Evolutionary conservation across 805 yeast species (phyloP), one percentile per base, ranked within the genome.

Genomic region (Ascoidea tarda): DNA sequence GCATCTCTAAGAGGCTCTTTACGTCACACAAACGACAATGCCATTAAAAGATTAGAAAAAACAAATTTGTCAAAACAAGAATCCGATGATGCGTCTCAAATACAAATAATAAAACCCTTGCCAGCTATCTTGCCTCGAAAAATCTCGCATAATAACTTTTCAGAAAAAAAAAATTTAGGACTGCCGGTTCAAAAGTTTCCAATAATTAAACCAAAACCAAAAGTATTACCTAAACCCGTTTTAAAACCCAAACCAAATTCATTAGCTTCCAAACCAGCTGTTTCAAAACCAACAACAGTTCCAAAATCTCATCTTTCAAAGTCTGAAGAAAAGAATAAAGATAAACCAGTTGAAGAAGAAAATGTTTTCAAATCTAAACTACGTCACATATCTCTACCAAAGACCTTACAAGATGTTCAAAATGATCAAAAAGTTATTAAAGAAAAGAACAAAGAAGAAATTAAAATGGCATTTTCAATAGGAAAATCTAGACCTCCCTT

Each of bases 211-310:
- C 28, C 28, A 2, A 21, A 14, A 10, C 44, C 44, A 38, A 38
- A 14, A 38, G 14, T 38, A 38, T 38, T 38, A 38, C 44, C 44
- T 10, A 38, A 38, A 38, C 14, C 44, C 4, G 14, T 10, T 38
- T 12, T 10, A 45, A 32, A 32, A 55, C 28, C 28, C 28, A 21
- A 21, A 21, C 28, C 28, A 21, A 21, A 21, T 21, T 21, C 28
- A 21, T 21, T 21, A 3, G 28, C 52, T 6, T 69, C 70, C 8
- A 63, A 66, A 2, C 67, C 70, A 1, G 66, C 71, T 5, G 66
- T 66, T 5, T 53, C 67, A 4, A 61, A 69, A 49, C 50, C 33
- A 33, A 48, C 46, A 31, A 28, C 14, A 16, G 32, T 16, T 6
- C 48, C 33, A n/a, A 31, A 44, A 6, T 5, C 32, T 28, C 48